Evolutionary conservation across 345 rosid genomes (phyloP), one percentile per base, ranked within the genome.

Genomic region (Salix suchowensis): DNA sequence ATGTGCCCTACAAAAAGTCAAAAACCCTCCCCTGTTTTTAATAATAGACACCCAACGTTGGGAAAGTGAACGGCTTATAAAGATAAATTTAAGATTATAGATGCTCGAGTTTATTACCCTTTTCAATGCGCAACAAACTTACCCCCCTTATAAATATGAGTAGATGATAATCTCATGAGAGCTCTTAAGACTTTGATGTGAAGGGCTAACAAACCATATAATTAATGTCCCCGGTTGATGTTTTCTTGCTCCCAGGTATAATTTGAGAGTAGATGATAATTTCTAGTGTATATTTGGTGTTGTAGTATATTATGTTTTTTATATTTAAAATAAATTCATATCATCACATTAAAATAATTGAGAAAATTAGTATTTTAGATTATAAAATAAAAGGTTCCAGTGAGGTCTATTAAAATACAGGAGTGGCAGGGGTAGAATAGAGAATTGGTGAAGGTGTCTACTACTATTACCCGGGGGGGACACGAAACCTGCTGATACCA

Each of bases 151-250:
- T 30, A 32, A 65, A 39, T 44, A 44, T 10, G 65, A 67, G 26
- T 70, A 5, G 50, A 37, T 24, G 72, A 58, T 28, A 24, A 21
- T 10, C 36, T 58, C 67, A 6, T 12, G 6, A 15, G 65, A 6
- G 50, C 42, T 66, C 50, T 74, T 70, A 26, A 48, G 69, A 75
- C 79, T 54, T 77, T 79, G 76, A 85, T 77, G 85, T 79, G 79
- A 77, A 81, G 44, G 67, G 55, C n/a, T 65, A 77, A 79, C 83
- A 7, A 75, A 79, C 78, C 4, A 62, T n/a, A 30, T 60, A 13
- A 55, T 77, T 60, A 12, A 65, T 75, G 74, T 68, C 81, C 18
- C 62, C 10, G 9, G 24, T 37, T 26, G 46, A 44, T 69, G 37
- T 65, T 69, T 39, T 3, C 5, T 60, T 42, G 23, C 36, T 30